Percentiles rank a stretch among this genome's conserved stretches.
phyloP scores from a whole-genome alignment of 176 grass and related monocot species.

The Tillandsia leiboldiana region DNA sequence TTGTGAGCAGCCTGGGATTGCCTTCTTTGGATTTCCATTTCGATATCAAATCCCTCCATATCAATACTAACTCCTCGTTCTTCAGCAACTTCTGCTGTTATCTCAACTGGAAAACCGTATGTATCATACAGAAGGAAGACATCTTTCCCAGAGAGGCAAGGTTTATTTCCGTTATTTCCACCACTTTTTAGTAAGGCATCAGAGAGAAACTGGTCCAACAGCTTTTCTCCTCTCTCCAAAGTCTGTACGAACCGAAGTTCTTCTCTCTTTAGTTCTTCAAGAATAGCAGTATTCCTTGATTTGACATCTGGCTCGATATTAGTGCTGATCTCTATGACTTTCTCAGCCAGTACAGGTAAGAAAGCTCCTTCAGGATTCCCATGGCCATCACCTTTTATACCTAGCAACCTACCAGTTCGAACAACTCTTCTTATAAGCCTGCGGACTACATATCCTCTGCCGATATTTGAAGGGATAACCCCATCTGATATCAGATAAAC shows the following conservation, averaged over 20 bases:
- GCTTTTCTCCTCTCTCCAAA: slow-evolving; percentile 83
- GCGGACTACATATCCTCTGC: slow-evolving; percentile 91
- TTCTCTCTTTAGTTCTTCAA: slow-evolving; percentile 90
- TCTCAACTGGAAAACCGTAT: slow-evolving; percentile 93
- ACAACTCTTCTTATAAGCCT: slow-evolving; percentile 98
- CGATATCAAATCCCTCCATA: slow-evolving; percentile 74
- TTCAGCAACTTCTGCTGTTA: slow-evolving; percentile 81
- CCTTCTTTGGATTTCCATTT: slow-evolving; percentile 96
- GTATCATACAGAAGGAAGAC: slow-evolving; percentile 96
- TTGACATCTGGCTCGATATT: slow-evolving; percentile 80
- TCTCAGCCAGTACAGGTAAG: slow-evolving; percentile 62
- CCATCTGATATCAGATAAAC: slow-evolving; percentile 99
- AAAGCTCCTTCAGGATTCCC: slow-evolving; percentile 52
- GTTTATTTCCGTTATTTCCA: slow-evolving; percentile 42
- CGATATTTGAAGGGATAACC: slow-evolving; percentile 89
- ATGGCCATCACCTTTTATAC: slow-evolving; percentile 61
- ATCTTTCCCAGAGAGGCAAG: slow-evolving; percentile 78
- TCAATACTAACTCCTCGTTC: slow-evolving; percentile 63
- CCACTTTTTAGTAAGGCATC: slow-evolving; percentile 45
- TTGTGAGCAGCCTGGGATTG: slow-evolving; percentile 89
- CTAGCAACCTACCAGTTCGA: slow-evolving; percentile 70
- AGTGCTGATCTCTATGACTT: slow-evolving; percentile 57
- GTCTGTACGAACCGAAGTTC: slow-evolving; percentile 92
- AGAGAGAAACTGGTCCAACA: slow-evolving; percentile 68
- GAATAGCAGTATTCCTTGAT: slow-evolving; percentile 41